Base-by-base conservation (phyloP, 208 protist genomes). In the Leishmania mexicana region DNA sequence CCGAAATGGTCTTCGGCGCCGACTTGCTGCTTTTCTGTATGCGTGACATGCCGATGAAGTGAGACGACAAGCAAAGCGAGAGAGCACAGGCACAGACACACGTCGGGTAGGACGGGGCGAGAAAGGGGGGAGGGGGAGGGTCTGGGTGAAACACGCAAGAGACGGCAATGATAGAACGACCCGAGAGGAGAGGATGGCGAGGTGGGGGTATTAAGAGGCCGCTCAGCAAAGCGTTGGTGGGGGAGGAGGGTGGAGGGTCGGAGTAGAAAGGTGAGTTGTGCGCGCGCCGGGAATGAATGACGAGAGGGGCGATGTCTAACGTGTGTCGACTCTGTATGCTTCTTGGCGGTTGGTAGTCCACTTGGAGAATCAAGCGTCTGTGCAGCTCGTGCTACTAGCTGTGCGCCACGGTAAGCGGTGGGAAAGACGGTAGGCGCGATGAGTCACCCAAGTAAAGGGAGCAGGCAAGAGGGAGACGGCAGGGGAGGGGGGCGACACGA, bases 1-100 rank as follows among this genome's bases (percentile, higher is more conserved):
- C 95, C 40, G 90, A 92, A 42, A 97, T 95, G 81, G 92, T 96
- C 84, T 96, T 96, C 54, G 93, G 95, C 73, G 87, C 92, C 74
- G 84, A 85, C 80, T 89, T 94, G 62, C 83, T 87, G 77, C 76
- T 88, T 7, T 74, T 77, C 81, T 89, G 85, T 19, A 81, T 80
- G 77, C 87, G 90, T 15, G 83, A 87, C 88, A 92, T 95, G 64
- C 47, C 78, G 71, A 74, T 71, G 42, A 51, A 45, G 47, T 35
- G 13, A 53, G n/a, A 58, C 28, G 31, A 15, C 31, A 17, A 49
- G 19, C 38, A 11, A 35, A 21, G 42, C 15, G 67, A 19, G 40
- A 49, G 24, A 15, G 19, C 40, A 10, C 10, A 28, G 40, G 42
- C 40, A 13, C 21, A 42, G 31, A 47, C 8, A 47, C 31, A 47